Conservation (phyloP, 176 grass and related monocot genomes). For the Carex cristatella region DNA sequence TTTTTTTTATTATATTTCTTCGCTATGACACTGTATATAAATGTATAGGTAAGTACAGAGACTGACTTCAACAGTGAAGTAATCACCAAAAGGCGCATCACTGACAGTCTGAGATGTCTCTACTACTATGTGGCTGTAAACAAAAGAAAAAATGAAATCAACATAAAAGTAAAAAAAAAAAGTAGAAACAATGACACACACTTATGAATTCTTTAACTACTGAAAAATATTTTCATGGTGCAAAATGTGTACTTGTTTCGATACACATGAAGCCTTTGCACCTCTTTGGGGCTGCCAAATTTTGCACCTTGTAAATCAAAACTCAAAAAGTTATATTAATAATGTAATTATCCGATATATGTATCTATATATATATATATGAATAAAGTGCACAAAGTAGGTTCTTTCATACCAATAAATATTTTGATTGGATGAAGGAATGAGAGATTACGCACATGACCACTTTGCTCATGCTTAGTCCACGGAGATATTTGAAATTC, state of each 20-base stretch:
- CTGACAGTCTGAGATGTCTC: conserved; percentile 70
- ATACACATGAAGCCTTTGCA: conserved; percentile 75
- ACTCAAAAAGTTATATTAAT: conserved; percentile 34
- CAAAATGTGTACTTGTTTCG: conserved; percentile 63
- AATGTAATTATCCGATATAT: conserved; percentile 12
- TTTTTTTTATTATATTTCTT: not conserved
- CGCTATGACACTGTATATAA: not conserved
- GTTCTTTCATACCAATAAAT: conserved; percentile 70
- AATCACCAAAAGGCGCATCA: conserved; percentile 80
- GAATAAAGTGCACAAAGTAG: conserved; percentile 10
- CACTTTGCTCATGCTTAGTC: conserved; percentile 51
- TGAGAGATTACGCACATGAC: conserved; percentile 62
- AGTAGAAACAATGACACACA: conserved; percentile 18
- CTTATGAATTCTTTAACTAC: conserved; percentile 21
- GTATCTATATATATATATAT: not conserved
- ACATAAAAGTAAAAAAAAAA: conserved; percentile 18
- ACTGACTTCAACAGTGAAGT: conserved; percentile 88
- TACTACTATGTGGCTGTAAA: conserved; percentile 53
- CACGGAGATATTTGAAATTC: conserved; percentile 75
- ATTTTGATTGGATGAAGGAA: conserved; percentile 98
- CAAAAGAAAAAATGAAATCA: conserved; percentile 23
- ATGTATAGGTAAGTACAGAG: not conserved
- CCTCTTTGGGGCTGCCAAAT: conserved; percentile 75
- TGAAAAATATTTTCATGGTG: conserved; percentile 10
- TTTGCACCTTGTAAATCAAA: conserved; percentile 64